Evolutionary conservation across 345 rosid genomes (phyloP).

Genomic region (Acer yangbiense): DNA sequence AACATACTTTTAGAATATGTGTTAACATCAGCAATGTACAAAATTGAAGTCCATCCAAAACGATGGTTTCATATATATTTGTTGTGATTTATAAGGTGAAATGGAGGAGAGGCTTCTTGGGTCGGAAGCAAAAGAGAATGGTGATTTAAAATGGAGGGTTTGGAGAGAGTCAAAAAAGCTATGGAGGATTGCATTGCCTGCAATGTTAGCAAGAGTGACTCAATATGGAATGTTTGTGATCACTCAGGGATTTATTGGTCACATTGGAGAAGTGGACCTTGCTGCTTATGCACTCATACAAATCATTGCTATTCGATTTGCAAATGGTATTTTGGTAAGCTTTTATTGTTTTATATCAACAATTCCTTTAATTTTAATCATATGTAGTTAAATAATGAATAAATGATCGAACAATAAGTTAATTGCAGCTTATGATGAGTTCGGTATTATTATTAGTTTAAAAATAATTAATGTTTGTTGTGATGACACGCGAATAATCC

Average conservation of each 20-base stretch:
- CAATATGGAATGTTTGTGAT: slow-evolving; percentile 53
- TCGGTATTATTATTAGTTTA: no score
- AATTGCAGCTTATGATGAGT: no score
- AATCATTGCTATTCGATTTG: slow-evolving; percentile 51
- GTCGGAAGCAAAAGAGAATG: slow-evolving; percentile 13
- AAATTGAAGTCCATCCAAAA: no score
- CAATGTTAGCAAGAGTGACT: slow-evolving; percentile 44
- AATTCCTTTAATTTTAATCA: no score
- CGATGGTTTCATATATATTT: background rate
- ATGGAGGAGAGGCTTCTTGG: slow-evolving; percentile 28
- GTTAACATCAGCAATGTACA: no score
- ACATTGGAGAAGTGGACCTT: slow-evolving; percentile 40
- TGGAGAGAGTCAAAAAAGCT: slow-evolving; percentile 49
- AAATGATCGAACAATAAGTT: no score
- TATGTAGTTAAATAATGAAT: no score
- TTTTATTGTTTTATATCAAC: no score
- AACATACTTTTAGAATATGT: no score
- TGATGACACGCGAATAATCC: no score
- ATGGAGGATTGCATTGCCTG: slow-evolving; percentile 56
- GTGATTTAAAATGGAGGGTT: slow-evolving; percentile 29
- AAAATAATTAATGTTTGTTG: no score
- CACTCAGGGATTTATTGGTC: slow-evolving; percentile 66
- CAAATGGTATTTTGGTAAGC: slow-evolving; percentile 52
- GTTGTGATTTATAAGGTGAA: background rate
- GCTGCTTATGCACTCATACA: slow-evolving; percentile 66